Evolutionary conservation across 371 early-diverging fungal genomes (phyloP).

Genomic region (Batkoa obscura): DNA sequence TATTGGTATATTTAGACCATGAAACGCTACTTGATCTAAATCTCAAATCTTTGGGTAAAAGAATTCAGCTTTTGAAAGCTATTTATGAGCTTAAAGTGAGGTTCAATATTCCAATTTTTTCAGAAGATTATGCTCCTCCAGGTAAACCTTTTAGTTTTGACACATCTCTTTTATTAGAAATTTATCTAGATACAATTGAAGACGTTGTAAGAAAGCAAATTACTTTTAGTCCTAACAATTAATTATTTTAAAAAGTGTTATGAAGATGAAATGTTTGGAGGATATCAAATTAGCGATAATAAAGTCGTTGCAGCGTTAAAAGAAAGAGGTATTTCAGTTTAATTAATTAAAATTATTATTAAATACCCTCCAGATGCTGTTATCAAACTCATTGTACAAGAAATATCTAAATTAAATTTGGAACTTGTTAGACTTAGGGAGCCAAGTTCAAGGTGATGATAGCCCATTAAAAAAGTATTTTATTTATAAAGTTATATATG

Average conservation of each 20-base stretch:
- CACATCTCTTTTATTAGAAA: background rate
- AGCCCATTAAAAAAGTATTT: too few relatives aligned
- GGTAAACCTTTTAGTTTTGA: conserved; percentile 20
- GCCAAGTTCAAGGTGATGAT: too few relatives aligned
- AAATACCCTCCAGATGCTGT: conserved; percentile 18
- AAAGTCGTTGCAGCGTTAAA: conserved; percentile 33
- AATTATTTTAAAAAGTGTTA: background rate
- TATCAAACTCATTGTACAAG: conserved; percentile 26
- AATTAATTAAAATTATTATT: background rate
- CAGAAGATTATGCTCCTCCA: conserved; percentile 71
- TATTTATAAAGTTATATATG: too few relatives aligned
- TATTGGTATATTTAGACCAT: conserved; percentile 2
- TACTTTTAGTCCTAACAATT: background rate
- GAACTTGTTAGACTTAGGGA: conserved; percentile 29
- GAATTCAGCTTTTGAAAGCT: conserved; percentile 1
- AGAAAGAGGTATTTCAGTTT: conserved; percentile 21
- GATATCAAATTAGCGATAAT: conserved; percentile 18
- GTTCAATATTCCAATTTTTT: conserved; percentile 55
- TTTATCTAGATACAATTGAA: background rate
- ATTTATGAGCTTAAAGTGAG: conserved; percentile 7
- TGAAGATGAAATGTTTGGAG: conserved; percentile 7
- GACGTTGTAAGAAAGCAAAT: background rate
- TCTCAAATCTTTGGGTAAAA: background rate
- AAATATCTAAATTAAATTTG: conserved; percentile 21
- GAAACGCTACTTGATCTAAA: background rate